Conservation (phyloP, 768 basidiomycete genomes). For the Suillus brevipes region DNA sequence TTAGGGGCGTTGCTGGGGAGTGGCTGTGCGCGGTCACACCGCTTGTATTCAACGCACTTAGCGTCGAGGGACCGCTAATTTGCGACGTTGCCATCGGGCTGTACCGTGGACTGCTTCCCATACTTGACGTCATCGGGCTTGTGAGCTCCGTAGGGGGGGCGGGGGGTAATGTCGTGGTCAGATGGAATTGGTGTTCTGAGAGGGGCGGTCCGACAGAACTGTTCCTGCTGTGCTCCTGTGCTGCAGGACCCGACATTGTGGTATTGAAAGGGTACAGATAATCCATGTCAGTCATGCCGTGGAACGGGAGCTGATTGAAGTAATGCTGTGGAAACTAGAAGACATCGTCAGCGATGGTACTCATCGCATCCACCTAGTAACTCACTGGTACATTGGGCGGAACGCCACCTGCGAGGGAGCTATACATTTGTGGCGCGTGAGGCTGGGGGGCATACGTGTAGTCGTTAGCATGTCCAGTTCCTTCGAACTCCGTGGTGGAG, state of each 20-base stretch:
- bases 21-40: slow-evolving; percentile 20
- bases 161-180: neutral
- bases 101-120: neutral
- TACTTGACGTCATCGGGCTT: neutral
- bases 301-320: neutral
- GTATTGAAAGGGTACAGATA: neutral
- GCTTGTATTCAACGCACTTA: slow-evolving; percentile 3
- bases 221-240: neutral
- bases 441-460: neutral
- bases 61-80: slow-evolving; percentile 14
- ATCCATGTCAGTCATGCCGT: neutral
- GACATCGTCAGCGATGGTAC: neutral
- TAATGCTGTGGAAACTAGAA: neutral
- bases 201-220: neutral
- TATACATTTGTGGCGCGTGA: neutral
- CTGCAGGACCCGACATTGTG: neutral
- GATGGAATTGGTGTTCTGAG: neutral
- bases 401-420: neutral
- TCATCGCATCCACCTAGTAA: neutral
- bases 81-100: neutral
- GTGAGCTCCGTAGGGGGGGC: neutral
- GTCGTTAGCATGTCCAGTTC: neutral
- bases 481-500: neutral
- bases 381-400: neutral
- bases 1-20: slow-evolving; percentile 18